Conservation (phyloP, 164 flowering plant species). For the Chloranthus sessilifolius region DNA sequence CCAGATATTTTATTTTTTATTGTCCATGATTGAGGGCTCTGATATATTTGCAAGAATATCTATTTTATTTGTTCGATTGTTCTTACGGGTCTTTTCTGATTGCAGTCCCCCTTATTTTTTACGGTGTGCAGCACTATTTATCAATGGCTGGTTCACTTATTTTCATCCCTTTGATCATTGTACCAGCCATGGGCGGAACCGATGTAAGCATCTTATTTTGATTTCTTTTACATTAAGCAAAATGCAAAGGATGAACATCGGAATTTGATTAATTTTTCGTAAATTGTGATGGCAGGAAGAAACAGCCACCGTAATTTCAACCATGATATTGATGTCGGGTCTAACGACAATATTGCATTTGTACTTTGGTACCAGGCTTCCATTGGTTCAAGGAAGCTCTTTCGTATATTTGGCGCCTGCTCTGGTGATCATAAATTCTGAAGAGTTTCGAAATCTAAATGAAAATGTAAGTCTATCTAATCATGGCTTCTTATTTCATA, state of each 20-base stretch:
- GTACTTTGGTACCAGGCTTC: slow-evolving; percentile 85
- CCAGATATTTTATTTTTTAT: too few species aligned
- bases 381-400: slow-evolving; percentile 94
- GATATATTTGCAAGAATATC: slow-evolving; percentile 6
- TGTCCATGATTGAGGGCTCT: too few species aligned
- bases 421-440: slow-evolving; percentile 72
- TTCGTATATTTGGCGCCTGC: slow-evolving; percentile 91
- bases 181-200: slow-evolving; percentile 95
- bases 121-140: slow-evolving; percentile 78
- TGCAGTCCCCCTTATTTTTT: slow-evolving; percentile 66
- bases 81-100: slow-evolving; percentile 13
- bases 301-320: slow-evolving; percentile 86
- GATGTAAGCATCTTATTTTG: slow-evolving; percentile 59
- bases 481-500: too few species aligned
- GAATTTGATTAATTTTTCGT: slow-evolving; percentile 4
- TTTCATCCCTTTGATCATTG: slow-evolving; percentile 72
- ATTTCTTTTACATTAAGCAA: slow-evolving; percentile 1
- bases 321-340: slow-evolving; percentile 81
- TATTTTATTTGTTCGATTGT: slow-evolving; percentile 9
- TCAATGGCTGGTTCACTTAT: slow-evolving; percentile 85
- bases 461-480: slow-evolving; percentile 64
- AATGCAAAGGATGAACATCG: background rate
- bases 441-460: slow-evolving; percentile 64
- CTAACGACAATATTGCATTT: slow-evolving; percentile 71
- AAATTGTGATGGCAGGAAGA: slow-evolving; percentile 58